phyloP scores from a whole-genome alignment of 805 yeast genomes.

The Saccharomycopsis sp. region DNA sequence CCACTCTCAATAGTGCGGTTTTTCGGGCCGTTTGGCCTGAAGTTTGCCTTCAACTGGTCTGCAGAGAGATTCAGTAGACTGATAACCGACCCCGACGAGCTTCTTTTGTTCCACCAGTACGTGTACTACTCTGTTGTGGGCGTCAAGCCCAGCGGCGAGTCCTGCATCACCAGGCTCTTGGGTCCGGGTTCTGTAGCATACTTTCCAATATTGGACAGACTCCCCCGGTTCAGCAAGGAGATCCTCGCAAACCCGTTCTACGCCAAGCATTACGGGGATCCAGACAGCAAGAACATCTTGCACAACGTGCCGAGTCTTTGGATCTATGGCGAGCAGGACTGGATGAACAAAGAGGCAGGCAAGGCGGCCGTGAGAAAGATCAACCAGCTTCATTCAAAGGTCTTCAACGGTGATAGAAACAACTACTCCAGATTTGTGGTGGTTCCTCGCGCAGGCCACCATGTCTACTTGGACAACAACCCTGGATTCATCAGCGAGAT shows the following conservation, averaged over 20 bases:
- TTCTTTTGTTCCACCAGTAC: slow-evolving; percentile 43
- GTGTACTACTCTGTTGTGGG: slow-evolving; percentile 42
- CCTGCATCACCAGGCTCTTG: slow-evolving; percentile 48
- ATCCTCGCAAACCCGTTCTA: slow-evolving; percentile 40
- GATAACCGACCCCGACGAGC: slow-evolving; percentile 24
- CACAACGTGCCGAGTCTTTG: slow-evolving; percentile 41
- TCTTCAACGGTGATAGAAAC: slow-evolving; percentile 35
- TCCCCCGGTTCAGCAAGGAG: slow-evolving; percentile 29
- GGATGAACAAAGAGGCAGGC: slow-evolving; percentile 65
- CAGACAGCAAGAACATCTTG: slow-evolving; percentile 36
- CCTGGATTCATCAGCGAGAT: slow-evolving; percentile 38
- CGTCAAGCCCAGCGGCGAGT: slow-evolving; percentile 56
- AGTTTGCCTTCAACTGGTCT: slow-evolving; percentile 46
- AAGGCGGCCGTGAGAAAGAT: slow-evolving; percentile 32
- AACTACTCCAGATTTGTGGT: slow-evolving; percentile 33
- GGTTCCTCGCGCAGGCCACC: slow-evolving; percentile 66
- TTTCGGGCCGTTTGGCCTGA: slow-evolving; percentile 47
- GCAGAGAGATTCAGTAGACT: slow-evolving; percentile 36
- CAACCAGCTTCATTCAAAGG: slow-evolving; percentile 19
- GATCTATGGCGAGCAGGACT: slow-evolving; percentile 60
- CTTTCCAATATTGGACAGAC: slow-evolving; percentile 47
- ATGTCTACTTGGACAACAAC: slow-evolving; percentile 64
- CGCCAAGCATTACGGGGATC: slow-evolving; percentile 57
- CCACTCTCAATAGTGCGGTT: slow-evolving; percentile 45
- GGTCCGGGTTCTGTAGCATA: slow-evolving; percentile 52